A percentile compares a stretch with the other conserved stretches of the same genome.
Evolutionary conservation across 2,329 filamentous ascomycete genomes (phyloP).

Genomic region (Aureobasidium zeae): DNA sequence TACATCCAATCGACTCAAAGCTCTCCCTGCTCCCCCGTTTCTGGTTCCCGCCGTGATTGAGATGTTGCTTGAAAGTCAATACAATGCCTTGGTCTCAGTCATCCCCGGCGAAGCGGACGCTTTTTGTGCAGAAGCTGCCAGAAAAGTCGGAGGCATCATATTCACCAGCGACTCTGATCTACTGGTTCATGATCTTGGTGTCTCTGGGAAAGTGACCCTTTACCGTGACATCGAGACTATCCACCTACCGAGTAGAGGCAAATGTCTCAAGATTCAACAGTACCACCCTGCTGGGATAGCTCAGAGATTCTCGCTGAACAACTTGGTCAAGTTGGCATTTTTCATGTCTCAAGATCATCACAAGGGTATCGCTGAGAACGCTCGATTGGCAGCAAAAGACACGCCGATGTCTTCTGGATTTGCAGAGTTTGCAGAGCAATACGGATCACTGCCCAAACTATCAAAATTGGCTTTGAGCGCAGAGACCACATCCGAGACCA

Average conservation of each 20-base stretch:
- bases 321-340: slow-evolving; percentile 34
- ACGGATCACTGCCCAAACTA: slow-evolving; percentile 17
- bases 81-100: slow-evolving; percentile 42
- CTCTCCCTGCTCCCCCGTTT: slow-evolving; percentile 53
- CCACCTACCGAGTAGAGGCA: slow-evolving; percentile 27
- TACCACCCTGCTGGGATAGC: slow-evolving; percentile 39
- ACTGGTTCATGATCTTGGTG: slow-evolving; percentile 61
- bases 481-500: not conserved
- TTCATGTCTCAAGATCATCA: slow-evolving; percentile 29
- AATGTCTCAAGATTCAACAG: slow-evolving; percentile 21
- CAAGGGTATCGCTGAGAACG: slow-evolving; percentile 24
- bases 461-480: slow-evolving; percentile 14
- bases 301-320: slow-evolving; percentile 35
- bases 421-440: slow-evolving; percentile 26
- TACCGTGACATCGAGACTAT: slow-evolving; percentile 51
- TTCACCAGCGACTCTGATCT: slow-evolving; percentile 86
- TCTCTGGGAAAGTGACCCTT: slow-evolving; percentile 54
- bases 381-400: slow-evolving; percentile 21
- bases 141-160: slow-evolving; percentile 47
- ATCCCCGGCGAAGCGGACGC: slow-evolving; percentile 79
- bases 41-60: slow-evolving; percentile 72
- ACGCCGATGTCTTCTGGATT: slow-evolving; percentile 22
- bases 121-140: slow-evolving; percentile 62
- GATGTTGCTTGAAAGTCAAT: slow-evolving; percentile 42
- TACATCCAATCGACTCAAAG: slow-evolving; percentile 22